Conservation (phyloP, 2,329 filamentous ascomycete genomes). For the Periglandula ipomoeae region DNA sequence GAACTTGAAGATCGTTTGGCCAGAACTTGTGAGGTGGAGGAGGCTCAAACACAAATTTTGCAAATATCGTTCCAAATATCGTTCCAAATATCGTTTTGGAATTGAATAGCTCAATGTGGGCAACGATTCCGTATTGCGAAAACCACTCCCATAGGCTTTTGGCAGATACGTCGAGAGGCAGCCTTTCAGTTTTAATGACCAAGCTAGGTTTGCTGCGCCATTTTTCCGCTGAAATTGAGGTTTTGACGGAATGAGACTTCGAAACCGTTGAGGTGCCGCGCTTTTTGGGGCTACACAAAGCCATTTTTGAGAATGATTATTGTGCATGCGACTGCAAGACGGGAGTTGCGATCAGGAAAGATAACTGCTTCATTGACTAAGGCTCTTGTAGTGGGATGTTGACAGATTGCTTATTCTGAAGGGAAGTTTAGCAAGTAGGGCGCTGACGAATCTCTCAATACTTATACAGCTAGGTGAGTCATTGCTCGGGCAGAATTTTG, state of each 20-base stretch:
- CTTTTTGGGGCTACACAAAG: neutral
- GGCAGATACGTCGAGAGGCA: constrained; percentile 28
- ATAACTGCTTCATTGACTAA: too few species aligned
- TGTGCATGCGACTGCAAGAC: too few species aligned
- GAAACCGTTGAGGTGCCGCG: neutral
- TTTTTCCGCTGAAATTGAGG: neutral
- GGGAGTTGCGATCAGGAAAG: too few species aligned
- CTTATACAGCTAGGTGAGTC: too few species aligned
- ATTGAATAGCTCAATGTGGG: constrained; percentile 41
- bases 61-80: constrained; percentile 21
- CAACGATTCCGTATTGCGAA: constrained; percentile 40
- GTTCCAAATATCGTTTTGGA: too few species aligned
- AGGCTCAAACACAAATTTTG: constrained; percentile 47
- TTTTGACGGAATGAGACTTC: neutral
- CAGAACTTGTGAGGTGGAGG: constrained; percentile 45
- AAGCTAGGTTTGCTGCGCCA: constrained; percentile 28
- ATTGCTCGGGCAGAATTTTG: too few species aligned
- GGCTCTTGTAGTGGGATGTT: too few species aligned
- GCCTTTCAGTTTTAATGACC: constrained; percentile 19
- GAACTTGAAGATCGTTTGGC: constrained; percentile 23
- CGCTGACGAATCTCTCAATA: too few species aligned
- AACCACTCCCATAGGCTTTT: constrained; percentile 44
- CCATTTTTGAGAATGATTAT: neutral
- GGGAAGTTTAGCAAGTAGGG: too few species aligned
- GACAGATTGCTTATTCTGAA: too few species aligned